phyloP scores from a whole-genome alignment of 768 basidiomycete species.

The Tricholoma bakamatsutake region DNA sequence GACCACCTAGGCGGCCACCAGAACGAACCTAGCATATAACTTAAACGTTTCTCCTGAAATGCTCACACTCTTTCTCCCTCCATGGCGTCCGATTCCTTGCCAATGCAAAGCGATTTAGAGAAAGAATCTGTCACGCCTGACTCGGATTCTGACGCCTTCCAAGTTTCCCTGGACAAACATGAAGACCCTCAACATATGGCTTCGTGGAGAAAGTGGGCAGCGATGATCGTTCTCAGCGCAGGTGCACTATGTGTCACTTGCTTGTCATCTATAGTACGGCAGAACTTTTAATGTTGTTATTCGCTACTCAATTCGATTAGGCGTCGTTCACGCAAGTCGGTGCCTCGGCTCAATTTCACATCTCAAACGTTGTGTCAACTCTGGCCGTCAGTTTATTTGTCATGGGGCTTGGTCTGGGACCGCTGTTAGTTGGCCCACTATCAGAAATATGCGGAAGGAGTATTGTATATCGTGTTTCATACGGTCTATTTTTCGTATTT shows the following conservation, averaged over 20 bases:
- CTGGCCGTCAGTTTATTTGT: conserved; percentile 55
- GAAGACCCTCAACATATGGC: conserved; percentile 40
- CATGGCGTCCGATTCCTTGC: background rate
- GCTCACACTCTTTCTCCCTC: background rate
- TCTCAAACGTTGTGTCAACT: conserved; percentile 42
- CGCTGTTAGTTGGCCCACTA: conserved; percentile 48
- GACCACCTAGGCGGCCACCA: too few species aligned
- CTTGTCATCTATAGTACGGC: conserved; percentile 50
- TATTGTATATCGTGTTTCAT: conserved; percentile 57
- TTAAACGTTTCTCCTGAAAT: too few species aligned
- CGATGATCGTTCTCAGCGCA: conserved; percentile 38
- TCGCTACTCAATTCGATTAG: conserved; percentile 22
- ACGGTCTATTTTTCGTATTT: conserved; percentile 52
- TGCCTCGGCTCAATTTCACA: conserved; percentile 42
- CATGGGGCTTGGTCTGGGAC: conserved; percentile 50
- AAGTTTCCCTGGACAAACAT: conserved; percentile 32
- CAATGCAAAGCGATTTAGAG: too few species aligned
- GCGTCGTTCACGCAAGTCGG: conserved; percentile 60
- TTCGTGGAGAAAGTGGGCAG: conserved; percentile 40
- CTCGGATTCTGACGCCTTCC: conserved; percentile 12
- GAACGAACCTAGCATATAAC: too few species aligned
- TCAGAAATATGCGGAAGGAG: conserved; percentile 62
- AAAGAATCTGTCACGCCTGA: background rate
- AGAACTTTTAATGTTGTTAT: background rate
- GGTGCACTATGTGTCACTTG: conserved; percentile 47